Evolutionary conservation across 2,329 filamentous ascomycete genomes (phyloP).

Genomic region (Talaromyces pinophilus): DNA sequence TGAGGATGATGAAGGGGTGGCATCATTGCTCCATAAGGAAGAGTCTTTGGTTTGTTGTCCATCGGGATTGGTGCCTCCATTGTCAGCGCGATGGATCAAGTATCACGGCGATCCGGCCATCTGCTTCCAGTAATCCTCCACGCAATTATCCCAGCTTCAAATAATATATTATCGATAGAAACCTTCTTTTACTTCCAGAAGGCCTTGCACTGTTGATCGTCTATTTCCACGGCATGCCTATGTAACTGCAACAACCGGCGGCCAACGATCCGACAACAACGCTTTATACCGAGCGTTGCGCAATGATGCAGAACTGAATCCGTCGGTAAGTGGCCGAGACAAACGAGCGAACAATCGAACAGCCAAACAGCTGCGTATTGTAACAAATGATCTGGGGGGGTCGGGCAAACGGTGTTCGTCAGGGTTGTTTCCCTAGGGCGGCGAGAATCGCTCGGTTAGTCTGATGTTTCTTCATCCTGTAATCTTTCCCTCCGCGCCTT

Average conservation of each 20-base stretch:
- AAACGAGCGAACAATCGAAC: slow-evolving; percentile 4
- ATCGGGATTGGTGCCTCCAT: slow-evolving; percentile 32
- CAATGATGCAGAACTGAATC: slow-evolving; percentile 11
- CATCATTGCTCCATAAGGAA: slow-evolving; percentile 29
- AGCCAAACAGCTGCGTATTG: slow-evolving; percentile 2
- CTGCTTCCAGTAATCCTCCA: slow-evolving; percentile 21
- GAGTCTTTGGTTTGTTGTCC: slow-evolving; percentile 32
- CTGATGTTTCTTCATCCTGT: slow-evolving; percentile 13
- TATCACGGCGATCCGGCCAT: slow-evolving; percentile 25
- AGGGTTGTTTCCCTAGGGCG: slow-evolving; percentile 4
- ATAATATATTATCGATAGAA: not conserved
- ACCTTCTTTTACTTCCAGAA: not conserved
- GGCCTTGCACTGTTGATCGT: not conserved
- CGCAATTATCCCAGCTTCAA: not conserved
- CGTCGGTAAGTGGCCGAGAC: slow-evolving; percentile 1
- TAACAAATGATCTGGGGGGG: not conserved
- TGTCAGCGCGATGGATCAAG: slow-evolving; percentile 26
- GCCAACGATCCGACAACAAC: slow-evolving; percentile 9
- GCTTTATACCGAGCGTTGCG: slow-evolving; percentile 1
- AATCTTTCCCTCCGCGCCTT: slow-evolving; percentile 8
- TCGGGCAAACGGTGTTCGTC: not conserved
- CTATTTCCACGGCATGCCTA: slow-evolving; percentile 8
- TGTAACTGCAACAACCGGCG: not conserved
- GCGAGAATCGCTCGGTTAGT: slow-evolving; percentile 8
- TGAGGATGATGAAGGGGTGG: slow-evolving; percentile 30